Evolutionary conservation across 208 protist genomes (phyloP).

Genomic region (Leishmania aethiopica): DNA sequence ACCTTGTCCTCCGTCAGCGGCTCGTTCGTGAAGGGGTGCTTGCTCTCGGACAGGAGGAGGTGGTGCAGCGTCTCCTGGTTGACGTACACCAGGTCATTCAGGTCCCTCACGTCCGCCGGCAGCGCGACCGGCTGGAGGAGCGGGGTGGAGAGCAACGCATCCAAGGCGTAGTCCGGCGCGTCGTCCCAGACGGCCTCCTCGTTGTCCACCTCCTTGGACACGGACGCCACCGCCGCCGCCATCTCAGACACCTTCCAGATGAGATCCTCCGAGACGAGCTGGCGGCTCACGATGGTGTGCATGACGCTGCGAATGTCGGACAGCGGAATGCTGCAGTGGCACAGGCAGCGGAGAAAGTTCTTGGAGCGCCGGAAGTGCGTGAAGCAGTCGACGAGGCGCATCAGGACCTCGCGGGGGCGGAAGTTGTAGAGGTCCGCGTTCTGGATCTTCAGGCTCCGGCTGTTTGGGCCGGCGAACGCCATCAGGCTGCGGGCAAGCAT

Average conservation of each 20-base stretch:
- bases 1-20: conserved; percentile 87
- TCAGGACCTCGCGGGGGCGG: conserved; percentile 76
- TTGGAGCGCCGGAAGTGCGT: conserved; percentile 71
- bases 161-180: conserved; percentile 84
- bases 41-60: conserved; percentile 81
- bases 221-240: conserved; percentile 38
- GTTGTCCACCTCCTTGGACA: conserved; percentile 62
- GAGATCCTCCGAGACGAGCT: conserved; percentile 68
- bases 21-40: conserved; percentile 91
- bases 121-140: conserved; percentile 81
- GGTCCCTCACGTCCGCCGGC: conserved; percentile 81
- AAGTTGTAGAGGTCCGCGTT: conserved; percentile 81
- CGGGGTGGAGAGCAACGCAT: conserved; percentile 81
- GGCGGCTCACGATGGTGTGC: conserved; percentile 57
- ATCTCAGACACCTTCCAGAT: conserved; percentile 73
- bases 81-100: conserved; percentile 77
- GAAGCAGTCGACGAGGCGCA: conserved; percentile 79
- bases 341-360: conserved; percentile 79
- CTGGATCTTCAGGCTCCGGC: conserved; percentile 79
- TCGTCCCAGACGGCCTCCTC: conserved; percentile 88
- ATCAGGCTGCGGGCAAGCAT: conserved; percentile 86
- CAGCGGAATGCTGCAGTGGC: conserved; percentile 76
- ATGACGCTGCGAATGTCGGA: conserved; percentile 61
- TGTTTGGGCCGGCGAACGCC: conserved; percentile 81
- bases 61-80: conserved; percentile 89